Evolutionary conservation across 305 asterid genomes (phyloP).

Genomic region (Coffea humblotiana): DNA sequence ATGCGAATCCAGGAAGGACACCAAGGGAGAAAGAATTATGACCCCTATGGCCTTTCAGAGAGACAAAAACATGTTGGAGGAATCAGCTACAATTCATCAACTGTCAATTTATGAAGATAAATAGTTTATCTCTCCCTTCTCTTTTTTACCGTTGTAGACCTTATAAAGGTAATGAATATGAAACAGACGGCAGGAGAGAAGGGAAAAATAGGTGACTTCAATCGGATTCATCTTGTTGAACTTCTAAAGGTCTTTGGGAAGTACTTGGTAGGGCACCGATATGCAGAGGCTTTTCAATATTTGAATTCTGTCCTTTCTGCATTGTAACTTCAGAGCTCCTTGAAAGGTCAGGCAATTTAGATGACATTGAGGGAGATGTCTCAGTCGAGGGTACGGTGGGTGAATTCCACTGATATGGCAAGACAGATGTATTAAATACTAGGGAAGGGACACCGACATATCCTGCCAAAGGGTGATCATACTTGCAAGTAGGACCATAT

Average conservation of each 20-base stretch:
- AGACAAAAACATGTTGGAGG: not conserved
- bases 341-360: not conserved
- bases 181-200: not conserved
- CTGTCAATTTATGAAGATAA: not conserved
- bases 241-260: constrained; percentile 2
- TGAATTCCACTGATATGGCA: constrained; percentile 17
- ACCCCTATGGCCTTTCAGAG: not conserved
- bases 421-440: constrained; percentile 11
- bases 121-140: not conserved
- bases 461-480: constrained; percentile 62
- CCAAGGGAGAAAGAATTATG: not conserved
- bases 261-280: not conserved
- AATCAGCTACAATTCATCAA: not conserved
- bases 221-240: constrained; percentile 11
- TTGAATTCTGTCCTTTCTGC: constrained; percentile 11
- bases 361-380: constrained; percentile 15
- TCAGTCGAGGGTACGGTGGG: constrained; percentile 2
- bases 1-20: not conserved
- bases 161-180: not conserved
- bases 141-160: not conserved
- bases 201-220: not conserved
- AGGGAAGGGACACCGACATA: constrained; percentile 39
- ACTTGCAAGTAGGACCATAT: constrained; percentile 61
- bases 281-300: not conserved
- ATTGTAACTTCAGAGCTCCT: constrained; percentile 9